phyloP scores from a whole-genome alignment of 2,329 filamentous ascomycete genomes.

The Furcasterigmium furcatum region DNA sequence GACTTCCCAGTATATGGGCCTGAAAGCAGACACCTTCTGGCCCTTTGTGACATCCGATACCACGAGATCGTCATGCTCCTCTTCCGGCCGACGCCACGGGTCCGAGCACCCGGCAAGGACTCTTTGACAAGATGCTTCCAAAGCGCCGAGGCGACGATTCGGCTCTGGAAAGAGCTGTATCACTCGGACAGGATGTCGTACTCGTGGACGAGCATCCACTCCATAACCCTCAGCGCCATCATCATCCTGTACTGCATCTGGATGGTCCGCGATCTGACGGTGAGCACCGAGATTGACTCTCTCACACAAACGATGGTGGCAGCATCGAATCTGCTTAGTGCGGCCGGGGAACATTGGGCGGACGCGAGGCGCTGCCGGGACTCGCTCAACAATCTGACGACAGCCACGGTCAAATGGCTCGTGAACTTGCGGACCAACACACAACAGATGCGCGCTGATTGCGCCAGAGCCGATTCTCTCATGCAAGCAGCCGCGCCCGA shows the following conservation, averaged over 20 bases:
- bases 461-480: too few relatives aligned
- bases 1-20: constrained; percentile 41
- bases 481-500: too few relatives aligned
- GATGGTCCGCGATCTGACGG: constrained; percentile 35
- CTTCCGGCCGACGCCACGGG: constrained; percentile 46
- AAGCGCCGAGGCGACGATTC: constrained; percentile 36
- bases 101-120: constrained; percentile 40
- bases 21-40: constrained; percentile 19
- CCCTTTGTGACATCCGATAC: too few relatives aligned
- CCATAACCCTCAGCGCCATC: constrained; percentile 42
- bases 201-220: constrained; percentile 45
- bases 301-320: constrained; percentile 37
- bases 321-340: constrained; percentile 43
- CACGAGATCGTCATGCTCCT: constrained; percentile 32
- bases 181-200: constrained; percentile 39
- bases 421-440: too few relatives aligned
- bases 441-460: too few relatives aligned
- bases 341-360: constrained; percentile 48
- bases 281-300: constrained; percentile 10
- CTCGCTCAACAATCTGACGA: constrained; percentile 32
- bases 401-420: too few relatives aligned
- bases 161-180: constrained; percentile 39
- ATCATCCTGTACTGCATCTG: constrained; percentile 50
- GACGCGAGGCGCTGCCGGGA: constrained; percentile 43
- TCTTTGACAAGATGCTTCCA: constrained; percentile 36